A percentile compares a stretch with the other conserved stretches of the same genome.
Conservation (phyloP, 2,329 filamentous ascomycete species). For the Purpureocillium takamizusanense region DNA sequence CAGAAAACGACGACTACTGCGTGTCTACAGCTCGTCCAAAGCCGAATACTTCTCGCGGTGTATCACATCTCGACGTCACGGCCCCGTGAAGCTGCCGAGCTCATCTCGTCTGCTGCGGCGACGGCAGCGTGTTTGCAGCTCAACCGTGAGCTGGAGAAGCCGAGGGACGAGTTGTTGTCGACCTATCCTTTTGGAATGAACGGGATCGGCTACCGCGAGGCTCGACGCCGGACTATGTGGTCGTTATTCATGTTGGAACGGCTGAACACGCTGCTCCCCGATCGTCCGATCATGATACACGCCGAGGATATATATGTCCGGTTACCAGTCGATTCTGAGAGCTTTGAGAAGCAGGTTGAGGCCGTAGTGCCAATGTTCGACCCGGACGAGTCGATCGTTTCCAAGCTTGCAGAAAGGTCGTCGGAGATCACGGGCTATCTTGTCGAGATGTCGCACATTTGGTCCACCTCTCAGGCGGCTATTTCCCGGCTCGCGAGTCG, state of each 20-base stretch:
- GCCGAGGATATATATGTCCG: slow-evolving; percentile 58
- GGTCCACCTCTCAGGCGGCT: slow-evolving; percentile 53
- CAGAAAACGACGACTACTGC: slow-evolving; percentile 19
- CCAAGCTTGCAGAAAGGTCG: slow-evolving; percentile 13
- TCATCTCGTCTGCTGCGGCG: slow-evolving; percentile 52
- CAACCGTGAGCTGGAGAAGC: slow-evolving; percentile 50
- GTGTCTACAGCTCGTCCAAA: slow-evolving; percentile 55
- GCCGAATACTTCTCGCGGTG: slow-evolving; percentile 55
- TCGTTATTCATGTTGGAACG: slow-evolving; percentile 61
- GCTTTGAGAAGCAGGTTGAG: slow-evolving; percentile 52
- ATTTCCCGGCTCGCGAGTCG: slow-evolving; percentile 34
- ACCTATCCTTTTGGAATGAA: slow-evolving; percentile 48
- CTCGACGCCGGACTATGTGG: slow-evolving; percentile 64
- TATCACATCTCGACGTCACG: slow-evolving; percentile 56
- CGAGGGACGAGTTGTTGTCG: slow-evolving; percentile 26
- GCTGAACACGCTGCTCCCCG: slow-evolving; percentile 49
- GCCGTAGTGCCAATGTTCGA: slow-evolving; percentile 53
- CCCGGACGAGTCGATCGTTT: slow-evolving; percentile 23
- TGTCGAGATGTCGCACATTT: slow-evolving; percentile 54
- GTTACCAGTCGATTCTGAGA: slow-evolving; percentile 51
- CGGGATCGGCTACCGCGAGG: slow-evolving; percentile 51
- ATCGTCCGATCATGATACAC: slow-evolving; percentile 46
- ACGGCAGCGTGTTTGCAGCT: slow-evolving; percentile 50
- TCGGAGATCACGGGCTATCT: slow-evolving; percentile 49
- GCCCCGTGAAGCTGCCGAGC: slow-evolving; percentile 53